Conservation (phyloP, 176 grass and related monocot genomes). For the Oryza glumipatula region DNA sequence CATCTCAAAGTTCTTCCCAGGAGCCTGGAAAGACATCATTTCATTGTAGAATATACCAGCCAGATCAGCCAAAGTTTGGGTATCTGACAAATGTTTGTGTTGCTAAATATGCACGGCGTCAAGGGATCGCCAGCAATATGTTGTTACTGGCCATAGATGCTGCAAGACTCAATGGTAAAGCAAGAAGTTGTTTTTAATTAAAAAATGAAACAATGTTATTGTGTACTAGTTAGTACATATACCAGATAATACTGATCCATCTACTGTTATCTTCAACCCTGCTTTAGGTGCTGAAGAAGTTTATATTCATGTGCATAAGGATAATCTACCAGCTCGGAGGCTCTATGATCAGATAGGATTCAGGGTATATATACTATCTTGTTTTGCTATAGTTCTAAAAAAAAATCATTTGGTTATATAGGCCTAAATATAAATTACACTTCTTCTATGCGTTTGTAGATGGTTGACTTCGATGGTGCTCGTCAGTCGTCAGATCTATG, state of each 20-base stretch:
- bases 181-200: neutral
- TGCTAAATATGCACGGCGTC: conserved; percentile 68
- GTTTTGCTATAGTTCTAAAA: neutral
- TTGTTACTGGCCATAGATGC: conserved; percentile 68
- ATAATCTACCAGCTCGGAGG: conserved; percentile 60
- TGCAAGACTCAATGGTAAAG: conserved; percentile 66
- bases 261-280: conserved; percentile 15
- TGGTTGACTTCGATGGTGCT: conserved; percentile 40
- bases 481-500: conserved; percentile 43
- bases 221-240: neutral
- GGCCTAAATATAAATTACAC: conserved; percentile 1
- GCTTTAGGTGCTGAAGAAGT: conserved; percentile 52
- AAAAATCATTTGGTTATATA: neutral
- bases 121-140: conserved; percentile 81
- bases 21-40: conserved; percentile 48
- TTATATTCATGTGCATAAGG: conserved; percentile 72
- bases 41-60: conserved; percentile 54
- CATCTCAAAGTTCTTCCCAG: conserved; percentile 47
- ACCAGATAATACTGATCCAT: conserved; percentile 4
- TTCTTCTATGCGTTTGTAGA: conserved; percentile 43
- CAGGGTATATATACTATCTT: conserved; percentile 52
- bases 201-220: neutral
- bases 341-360: conserved; percentile 72
- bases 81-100: conserved; percentile 79
- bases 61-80: conserved; percentile 67